Percentiles rank a stretch among this genome's conserved stretches.
Evolutionary conservation across 495 filamentous ascomycete genomes (phyloP).

Genomic region (Pseudomonodictys pantanalensis): DNA sequence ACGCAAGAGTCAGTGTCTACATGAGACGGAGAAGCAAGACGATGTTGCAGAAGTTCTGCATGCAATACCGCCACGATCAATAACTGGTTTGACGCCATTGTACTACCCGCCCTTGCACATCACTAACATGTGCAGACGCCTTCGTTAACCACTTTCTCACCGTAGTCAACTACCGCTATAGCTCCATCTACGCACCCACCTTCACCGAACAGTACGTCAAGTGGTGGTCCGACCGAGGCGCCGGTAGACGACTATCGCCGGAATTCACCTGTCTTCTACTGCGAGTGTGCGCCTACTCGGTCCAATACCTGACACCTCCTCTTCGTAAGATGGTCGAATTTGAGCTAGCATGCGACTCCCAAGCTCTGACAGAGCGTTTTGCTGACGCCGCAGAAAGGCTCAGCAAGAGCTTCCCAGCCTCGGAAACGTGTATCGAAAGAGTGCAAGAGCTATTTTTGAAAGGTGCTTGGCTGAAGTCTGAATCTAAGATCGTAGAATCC

Average conservation of each 20-base stretch:
- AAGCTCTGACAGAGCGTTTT: conserved; percentile 45
- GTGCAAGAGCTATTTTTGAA: conserved; percentile 54
- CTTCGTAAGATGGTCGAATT: conserved; percentile 47
- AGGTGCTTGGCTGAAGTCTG: conserved; percentile 54
- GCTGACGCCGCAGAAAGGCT: conserved; percentile 48
- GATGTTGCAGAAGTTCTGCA: conserved; percentile 25
- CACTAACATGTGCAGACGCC: conserved; percentile 41
- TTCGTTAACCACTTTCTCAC: conserved; percentile 51
- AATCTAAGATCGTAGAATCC: conserved; percentile 51
- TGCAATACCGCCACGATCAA: conserved; percentile 22
- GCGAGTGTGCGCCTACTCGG: conserved; percentile 52
- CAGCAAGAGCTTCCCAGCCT: conserved; percentile 46
- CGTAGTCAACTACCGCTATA: conserved; percentile 52
- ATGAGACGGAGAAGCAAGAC: background rate
- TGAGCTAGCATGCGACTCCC: conserved; percentile 44
- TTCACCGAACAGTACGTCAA: conserved; percentile 50
- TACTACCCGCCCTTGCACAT: background rate
- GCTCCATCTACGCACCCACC: conserved; percentile 48
- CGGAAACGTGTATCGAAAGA: conserved; percentile 49
- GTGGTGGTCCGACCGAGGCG: conserved; percentile 47
- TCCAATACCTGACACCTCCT: conserved; percentile 45
- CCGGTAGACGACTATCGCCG: conserved; percentile 38
- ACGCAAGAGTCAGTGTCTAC: background rate
- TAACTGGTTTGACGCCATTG: conserved; percentile 33
- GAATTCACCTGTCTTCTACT: conserved; percentile 54